These are phyloP conservation scores for Trypanosoma congolense DNA, from an alignment of 208 protist species.

Conservation along the genomic window DNA sequence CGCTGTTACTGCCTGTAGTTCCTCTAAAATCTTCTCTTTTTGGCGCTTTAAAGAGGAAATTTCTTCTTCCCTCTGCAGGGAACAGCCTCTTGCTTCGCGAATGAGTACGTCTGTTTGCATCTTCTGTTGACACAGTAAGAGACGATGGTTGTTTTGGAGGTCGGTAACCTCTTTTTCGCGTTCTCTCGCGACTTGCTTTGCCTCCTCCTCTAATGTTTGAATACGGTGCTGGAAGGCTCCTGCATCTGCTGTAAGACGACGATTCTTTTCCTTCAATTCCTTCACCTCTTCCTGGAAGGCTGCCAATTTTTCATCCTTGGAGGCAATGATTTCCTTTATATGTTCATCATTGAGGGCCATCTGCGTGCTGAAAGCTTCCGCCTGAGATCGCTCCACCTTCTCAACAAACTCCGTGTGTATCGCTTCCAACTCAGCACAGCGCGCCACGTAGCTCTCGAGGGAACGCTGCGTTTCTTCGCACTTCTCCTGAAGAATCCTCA, in stretches of 20 bases:
- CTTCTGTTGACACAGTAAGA: slow-evolving; percentile 62
- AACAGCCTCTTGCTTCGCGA: slow-evolving; percentile 56
- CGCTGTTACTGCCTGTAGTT: slow-evolving; percentile 57
- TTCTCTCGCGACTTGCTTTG: slow-evolving; percentile 31
- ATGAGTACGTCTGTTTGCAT: slow-evolving; percentile 61
- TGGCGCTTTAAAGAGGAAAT: slow-evolving; percentile 67
- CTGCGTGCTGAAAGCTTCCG: slow-evolving; percentile 38
- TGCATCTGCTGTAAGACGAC: slow-evolving; percentile 42
- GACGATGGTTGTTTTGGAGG: slow-evolving; percentile 64
- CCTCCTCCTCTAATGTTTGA: slow-evolving; percentile 43
- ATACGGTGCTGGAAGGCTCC: slow-evolving; percentile 39
- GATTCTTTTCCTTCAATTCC: slow-evolving; percentile 56
- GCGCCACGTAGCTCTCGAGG: slow-evolving; percentile 3
- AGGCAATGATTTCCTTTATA: slow-evolving; percentile 33
- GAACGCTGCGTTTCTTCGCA: slow-evolving; percentile 14
- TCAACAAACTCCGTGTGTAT: slow-evolving; percentile 44
- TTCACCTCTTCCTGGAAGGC: too few relatives aligned
- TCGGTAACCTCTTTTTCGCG: slow-evolving; percentile 59
- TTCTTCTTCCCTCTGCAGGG: slow-evolving; percentile 65
- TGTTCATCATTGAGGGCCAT: slow-evolving; percentile 41
- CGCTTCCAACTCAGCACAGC: slow-evolving; percentile 34
- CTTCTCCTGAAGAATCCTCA: slow-evolving; percentile 18
- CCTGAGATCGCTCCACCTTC: slow-evolving; percentile 30
- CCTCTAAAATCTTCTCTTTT: slow-evolving; percentile 47
- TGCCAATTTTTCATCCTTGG: slow-evolving; percentile 61